Evolutionary conservation across 169 alveolate species (phyloP).

Genomic region (Eimeria acervulina): DNA sequence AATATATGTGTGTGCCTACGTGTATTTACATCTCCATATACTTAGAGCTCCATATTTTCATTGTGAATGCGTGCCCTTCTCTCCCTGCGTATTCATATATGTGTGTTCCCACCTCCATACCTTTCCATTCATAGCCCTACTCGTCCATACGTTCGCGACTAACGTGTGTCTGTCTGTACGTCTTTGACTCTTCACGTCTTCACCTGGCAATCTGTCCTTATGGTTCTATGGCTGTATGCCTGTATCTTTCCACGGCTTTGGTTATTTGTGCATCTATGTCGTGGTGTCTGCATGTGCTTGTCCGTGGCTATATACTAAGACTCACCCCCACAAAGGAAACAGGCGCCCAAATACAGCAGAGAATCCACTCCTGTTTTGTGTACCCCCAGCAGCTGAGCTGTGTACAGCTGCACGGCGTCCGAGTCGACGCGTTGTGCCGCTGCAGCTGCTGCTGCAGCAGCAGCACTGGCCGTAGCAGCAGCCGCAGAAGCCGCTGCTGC

Average conservation of each 20-base stretch:
- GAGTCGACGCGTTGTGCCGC: conserved; percentile 63
- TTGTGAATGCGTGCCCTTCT: background rate
- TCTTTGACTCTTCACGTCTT: background rate
- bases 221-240: background rate
- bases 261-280: background rate
- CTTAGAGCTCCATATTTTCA: background rate
- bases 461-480: conserved; percentile 64
- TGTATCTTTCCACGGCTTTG: background rate
- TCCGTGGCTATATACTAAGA: background rate
- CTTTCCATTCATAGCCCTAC: background rate
- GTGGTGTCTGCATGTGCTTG: background rate
- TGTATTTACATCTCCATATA: background rate
- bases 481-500: conserved; percentile 77
- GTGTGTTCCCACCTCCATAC: background rate
- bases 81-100: background rate
- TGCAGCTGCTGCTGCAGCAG: conserved; percentile 65
- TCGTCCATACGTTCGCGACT: background rate
- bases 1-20: background rate
- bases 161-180: background rate
- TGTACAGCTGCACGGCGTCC: conserved; percentile 63
- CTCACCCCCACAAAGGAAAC: conserved; percentile 59
- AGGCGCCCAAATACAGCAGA: conserved; percentile 40
- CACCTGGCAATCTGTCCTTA: background rate
- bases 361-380: conserved; percentile 71
- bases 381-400: conserved; percentile 66